These are phyloP conservation scores for Suillus placidus DNA, from an alignment of 768 basidiomycete species.

Conservation along the genomic window DNA sequence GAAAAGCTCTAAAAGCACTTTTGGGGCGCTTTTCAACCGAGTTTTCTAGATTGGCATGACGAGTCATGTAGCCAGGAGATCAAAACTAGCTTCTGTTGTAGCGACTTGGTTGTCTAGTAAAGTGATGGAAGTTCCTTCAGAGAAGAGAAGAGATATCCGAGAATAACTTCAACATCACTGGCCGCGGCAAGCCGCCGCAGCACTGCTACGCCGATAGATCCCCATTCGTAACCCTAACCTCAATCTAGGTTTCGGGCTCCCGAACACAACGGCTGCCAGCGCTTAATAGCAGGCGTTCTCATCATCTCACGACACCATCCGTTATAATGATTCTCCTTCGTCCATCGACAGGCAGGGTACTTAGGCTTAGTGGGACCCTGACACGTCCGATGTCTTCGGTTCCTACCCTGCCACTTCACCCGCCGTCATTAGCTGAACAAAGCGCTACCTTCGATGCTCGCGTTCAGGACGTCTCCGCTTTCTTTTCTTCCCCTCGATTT, in stretches of 20 bases:
- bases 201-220: background rate
- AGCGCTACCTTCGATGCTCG: slow-evolving; percentile 59
- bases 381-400: slow-evolving; percentile 45
- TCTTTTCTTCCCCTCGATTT: slow-evolving; percentile 80
- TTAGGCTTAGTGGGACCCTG: slow-evolving; percentile 24
- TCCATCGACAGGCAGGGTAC: slow-evolving; percentile 33
- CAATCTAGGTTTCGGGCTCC: slow-evolving; percentile 41
- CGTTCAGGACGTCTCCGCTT: slow-evolving; percentile 63
- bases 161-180: background rate
- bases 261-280: slow-evolving; percentile 15
- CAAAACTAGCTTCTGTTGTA: slow-evolving; percentile 13
- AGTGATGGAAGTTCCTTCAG: background rate
- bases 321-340: slow-evolving; percentile 15
- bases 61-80: slow-evolving; percentile 7
- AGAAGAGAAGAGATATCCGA: background rate
- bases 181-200: background rate
- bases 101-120: slow-evolving; percentile 10
- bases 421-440: slow-evolving; percentile 63
- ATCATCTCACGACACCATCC: slow-evolving; percentile 30
- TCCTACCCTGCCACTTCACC: slow-evolving; percentile 54
- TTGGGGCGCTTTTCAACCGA: background rate
- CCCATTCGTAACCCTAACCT: slow-evolving; percentile 35
- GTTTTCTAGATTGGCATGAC: background rate
- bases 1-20: background rate
- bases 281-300: slow-evolving; percentile 36